phyloP scores from a whole-genome alignment of 1,284 basidiomycete genomes.

The Takashimella koratensis region DNA sequence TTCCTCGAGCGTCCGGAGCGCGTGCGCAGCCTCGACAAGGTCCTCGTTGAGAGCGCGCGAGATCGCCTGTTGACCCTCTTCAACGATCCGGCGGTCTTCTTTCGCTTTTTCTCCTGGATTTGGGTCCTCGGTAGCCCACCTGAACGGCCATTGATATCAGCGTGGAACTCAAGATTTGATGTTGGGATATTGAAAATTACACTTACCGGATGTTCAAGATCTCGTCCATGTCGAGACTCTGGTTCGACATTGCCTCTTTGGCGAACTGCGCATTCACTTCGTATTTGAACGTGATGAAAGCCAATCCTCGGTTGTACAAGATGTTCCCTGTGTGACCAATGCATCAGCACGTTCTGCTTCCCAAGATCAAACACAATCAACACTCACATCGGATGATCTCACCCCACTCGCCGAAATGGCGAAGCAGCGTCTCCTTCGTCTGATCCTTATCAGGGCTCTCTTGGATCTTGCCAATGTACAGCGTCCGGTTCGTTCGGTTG shows the following conservation, averaged over 20 bases:
- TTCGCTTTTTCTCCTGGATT: constrained; percentile 81
- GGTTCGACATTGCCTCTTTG: constrained; percentile 98
- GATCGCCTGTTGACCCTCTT: constrained; percentile 78
- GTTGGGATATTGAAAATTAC: too few relatives aligned
- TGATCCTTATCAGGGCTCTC: constrained; percentile 82
- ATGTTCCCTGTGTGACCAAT: constrained; percentile 64
- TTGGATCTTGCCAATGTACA: constrained; percentile 92
- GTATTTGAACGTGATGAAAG: constrained; percentile 90
- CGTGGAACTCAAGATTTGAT: background rate
- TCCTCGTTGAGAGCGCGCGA: constrained; percentile 62
- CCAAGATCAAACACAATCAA: background rate
- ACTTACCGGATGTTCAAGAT: constrained; percentile 84
- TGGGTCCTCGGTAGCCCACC: constrained; percentile 93
- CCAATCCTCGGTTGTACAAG: constrained; percentile 88
- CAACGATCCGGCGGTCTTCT: constrained; percentile 75
- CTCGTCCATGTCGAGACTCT: constrained; percentile 95
- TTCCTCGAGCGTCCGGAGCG: constrained; percentile 77
- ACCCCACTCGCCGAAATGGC: constrained; percentile 98
- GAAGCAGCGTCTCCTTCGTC: constrained; percentile 80
- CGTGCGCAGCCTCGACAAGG: constrained; percentile 79
- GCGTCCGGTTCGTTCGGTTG: constrained; percentile 84
- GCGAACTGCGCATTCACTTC: constrained; percentile 92
- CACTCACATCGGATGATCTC: constrained; percentile 82
- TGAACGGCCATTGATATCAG: constrained; percentile 10
- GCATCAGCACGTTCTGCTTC: background rate